Evolutionary conservation across 257 asterid genomes (phyloP), one percentile per base, ranked within the genome.

Genomic region (Solanum sparsipilum): DNA sequence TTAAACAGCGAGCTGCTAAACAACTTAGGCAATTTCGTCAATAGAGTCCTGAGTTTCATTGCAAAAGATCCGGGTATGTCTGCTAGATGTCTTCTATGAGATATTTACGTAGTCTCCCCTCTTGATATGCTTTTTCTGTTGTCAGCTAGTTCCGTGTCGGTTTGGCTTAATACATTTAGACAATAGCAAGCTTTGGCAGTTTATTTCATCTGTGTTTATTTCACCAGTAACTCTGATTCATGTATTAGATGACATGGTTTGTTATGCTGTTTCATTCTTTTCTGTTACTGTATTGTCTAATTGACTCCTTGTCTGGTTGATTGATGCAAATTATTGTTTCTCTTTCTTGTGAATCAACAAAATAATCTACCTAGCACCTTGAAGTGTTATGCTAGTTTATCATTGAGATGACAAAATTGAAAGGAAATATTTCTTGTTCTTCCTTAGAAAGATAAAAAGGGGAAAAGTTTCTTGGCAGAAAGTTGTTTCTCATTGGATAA

Each of bases 21-120:
- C 92, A 97, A 97, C 91, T 95, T 97, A 25, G 99, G 99, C 63
- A 97, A 97, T 92, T 97, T 95, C 87, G 87, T 97, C 84, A 97
- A 97, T 90, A 93, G 99, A 44, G 99, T 97, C 71, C 90, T 97
- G 95, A 97, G 98, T 91, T 97, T 97, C 93, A 95, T 97, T 31
- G 98, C 94, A 65, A 97, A 96, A 92, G 99, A 95, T 89, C 92
- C 97, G 89, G 98, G 99, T 95, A 70, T n/a, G 86, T 90, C 46
- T 72, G 41, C 73, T 23, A 48, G 35, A 70, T 58, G 52, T 21
- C 82, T 72, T 29, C 25, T 81, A 67, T 67, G 73, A 25, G 68
- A 44, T 44, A 27, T 81, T 79, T 81, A 46, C 68, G 20, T 46
- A 27, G 85, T 16, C 34, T 31, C 12, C 21, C 68, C 39, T 27